Base-by-base conservation (phyloP, 2,329 filamentous ascomycete species). In the Calycina marina region DNA sequence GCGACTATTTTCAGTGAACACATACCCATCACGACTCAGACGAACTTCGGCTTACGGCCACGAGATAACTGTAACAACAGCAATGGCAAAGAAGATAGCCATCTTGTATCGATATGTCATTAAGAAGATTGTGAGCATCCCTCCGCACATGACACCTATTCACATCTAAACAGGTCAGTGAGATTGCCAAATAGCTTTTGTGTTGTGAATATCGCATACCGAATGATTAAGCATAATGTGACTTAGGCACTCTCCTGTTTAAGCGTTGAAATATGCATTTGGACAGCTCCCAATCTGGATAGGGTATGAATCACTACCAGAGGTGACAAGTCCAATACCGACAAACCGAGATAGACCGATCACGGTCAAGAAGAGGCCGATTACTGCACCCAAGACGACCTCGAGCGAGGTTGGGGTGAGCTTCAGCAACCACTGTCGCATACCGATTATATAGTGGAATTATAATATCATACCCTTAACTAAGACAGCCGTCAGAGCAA, bases 111-210 rank as follows among this genome's bases (percentile, higher is more conserved):
- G 70, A 52, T 77, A 85, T 12, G 77, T 69, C 78, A 84, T 84
- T 55, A 93, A 69, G 42, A 88, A 69, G 4, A 79, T 73, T 0
- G 83, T 88, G 22, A 92, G 55, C 28, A 93, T 63, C 20, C 83
- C 82, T 10, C 84, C 82, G 32, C 77, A 72, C 50, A 84, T 76
- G 41, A 93, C 77, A 6, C 81, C 85, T 33, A 92, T 70, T 85
- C 85, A 93, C 65, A 92, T 60, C 71, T 75, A 38, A 10, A n/a
- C n/a, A n/a, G n/a, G n/a, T n/a, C n/a, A n/a, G n/a, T n/a, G n/a
- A n/a, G n/a, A n/a, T n/a, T 3, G n/a, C 2, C n/a, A 38, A 25
- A 18, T 24, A 14, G 4, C 4, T 0, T 5, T 12, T 10, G 9
- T 8, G 11, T 6, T 25, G 3, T 12, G 6, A 5, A 17, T 15